Evolutionary conservation across 2,329 filamentous ascomycete species (phyloP), one percentile per base, ranked within the genome.

Genomic region (Passalora sequoiae): DNA sequence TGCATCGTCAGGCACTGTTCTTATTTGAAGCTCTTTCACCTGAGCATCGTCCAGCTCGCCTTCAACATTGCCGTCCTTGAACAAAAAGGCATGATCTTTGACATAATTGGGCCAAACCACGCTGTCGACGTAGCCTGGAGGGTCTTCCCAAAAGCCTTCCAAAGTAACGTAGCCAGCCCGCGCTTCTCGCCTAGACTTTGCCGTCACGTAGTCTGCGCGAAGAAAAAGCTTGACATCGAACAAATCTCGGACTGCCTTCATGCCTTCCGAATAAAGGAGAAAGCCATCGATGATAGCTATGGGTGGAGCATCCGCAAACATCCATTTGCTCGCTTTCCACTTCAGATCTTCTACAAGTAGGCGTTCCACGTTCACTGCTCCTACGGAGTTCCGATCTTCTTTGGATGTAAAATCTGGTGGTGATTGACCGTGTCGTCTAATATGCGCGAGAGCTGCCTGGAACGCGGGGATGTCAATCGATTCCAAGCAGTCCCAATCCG

Each of bases 81-180:
- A 92, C 63, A 98, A 70, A 74, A 86, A 94, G 16, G 72, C 71
- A 68, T 97, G 89, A 57, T 88, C 80, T 40, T 77, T 73, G 3
- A 85, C 86, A 65, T 96, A 97, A 58, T 94, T 91, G 3, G 91
- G 91, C 92, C 92, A 98, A 4, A 98, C 92, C 42, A 98, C 77
- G 62, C 85, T 78, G 63, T 97, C 89, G 27, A 97, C 89, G 63
- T 97, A 98, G 0, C 87, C 89, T 0, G 88, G 88, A 0, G 92
- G 92, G 65, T 98, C 92, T 44, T 82, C 76, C 92, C 92, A 98
- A 69, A 96, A 98, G 20, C 89, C 91, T 59, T 96, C 74, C 27
- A 68, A 61, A 32, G 86, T 91, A 21, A 88, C 84, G 63, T 92
- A 92, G 8, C 86, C 86, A 53, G 76, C 80, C 41, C 86, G 71